phyloP scores from a whole-genome alignment of 73 alveolate species.

The Tetrahymena thermophila region DNA sequence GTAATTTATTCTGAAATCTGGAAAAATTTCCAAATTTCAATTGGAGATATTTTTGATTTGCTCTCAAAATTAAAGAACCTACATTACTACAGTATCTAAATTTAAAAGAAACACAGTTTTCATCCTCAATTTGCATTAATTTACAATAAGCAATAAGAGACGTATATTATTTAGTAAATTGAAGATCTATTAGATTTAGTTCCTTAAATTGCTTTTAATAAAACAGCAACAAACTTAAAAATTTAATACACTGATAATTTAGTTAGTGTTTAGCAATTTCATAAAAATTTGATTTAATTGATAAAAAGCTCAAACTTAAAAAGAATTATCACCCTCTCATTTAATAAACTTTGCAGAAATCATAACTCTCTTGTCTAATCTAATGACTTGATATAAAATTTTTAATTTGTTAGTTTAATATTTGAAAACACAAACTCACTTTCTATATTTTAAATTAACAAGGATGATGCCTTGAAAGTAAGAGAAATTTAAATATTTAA shows the following conservation, averaged over 20 bases:
- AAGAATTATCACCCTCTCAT: not conserved
- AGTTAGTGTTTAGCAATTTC: not conserved
- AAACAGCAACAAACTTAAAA: not conserved
- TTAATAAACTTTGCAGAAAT: not conserved
- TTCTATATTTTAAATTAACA: not conserved
- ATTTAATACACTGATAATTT: not conserved
- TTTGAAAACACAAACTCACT: not conserved
- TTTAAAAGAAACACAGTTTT: not conserved
- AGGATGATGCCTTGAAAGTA: not conserved
- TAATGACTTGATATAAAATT: not conserved
- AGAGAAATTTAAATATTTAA: not conserved
- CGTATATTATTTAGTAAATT: not conserved
- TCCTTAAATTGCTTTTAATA: not conserved
- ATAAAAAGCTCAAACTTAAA: not conserved
- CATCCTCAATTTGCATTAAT: not conserved
- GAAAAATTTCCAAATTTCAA: not conserved
- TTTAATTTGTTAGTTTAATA: not conserved
- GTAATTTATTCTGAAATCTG: not conserved
- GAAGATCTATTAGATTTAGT: not conserved
- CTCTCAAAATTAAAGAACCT: not conserved
- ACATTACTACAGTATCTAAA: not conserved
- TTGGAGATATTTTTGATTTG: not conserved
- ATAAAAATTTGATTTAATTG: not conserved
- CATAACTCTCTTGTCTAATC: not conserved
- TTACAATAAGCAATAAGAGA: not conserved